Conservation (phyloP, 2,329 filamentous ascomycete genomes). For the Fusarium globosum region DNA sequence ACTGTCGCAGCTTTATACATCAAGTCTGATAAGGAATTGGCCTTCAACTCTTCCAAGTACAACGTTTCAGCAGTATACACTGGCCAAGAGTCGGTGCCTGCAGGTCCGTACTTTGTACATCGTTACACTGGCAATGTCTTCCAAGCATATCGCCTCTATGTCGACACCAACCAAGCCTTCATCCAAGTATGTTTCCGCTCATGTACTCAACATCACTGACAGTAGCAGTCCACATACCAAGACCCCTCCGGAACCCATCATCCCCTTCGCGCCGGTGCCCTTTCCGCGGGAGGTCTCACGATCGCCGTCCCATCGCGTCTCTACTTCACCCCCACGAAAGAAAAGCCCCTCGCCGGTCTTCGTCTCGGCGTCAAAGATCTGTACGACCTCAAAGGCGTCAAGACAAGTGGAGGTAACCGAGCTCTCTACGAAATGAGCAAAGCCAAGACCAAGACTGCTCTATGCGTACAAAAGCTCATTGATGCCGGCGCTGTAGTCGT, state of each 20-base stretch:
- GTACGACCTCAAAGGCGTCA: conserved; percentile 20
- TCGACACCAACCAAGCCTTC: conserved; percentile 18
- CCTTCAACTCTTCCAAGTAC: background rate
- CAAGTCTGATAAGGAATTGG: background rate
- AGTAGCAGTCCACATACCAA: conserved; percentile 13
- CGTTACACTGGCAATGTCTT: conserved; percentile 3
- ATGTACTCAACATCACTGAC: background rate
- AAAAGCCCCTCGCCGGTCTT: background rate
- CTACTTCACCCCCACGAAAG: background rate
- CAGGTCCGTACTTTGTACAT: conserved; percentile 20
- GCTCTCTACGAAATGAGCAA: conserved; percentile 14
- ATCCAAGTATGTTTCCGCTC: conserved; percentile 5
- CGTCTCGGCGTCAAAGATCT: conserved; percentile 26
- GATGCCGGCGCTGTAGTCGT: conserved; percentile 23
- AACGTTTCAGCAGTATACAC: background rate
- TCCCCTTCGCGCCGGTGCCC: conserved; percentile 13
- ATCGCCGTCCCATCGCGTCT: conserved; percentile 20
- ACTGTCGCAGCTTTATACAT: background rate
- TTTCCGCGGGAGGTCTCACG: conserved; percentile 9
- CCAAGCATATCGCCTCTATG: conserved; percentile 4
- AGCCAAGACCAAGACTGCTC: background rate
- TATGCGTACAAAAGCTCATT: conserved; percentile 11
- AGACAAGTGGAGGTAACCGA: conserved; percentile 14
- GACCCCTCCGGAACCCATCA: conserved; percentile 16
- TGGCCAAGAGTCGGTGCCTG: background rate